Conservation (phyloP, 306 rosid genomes). For the Gleditsia sinensis region DNA sequence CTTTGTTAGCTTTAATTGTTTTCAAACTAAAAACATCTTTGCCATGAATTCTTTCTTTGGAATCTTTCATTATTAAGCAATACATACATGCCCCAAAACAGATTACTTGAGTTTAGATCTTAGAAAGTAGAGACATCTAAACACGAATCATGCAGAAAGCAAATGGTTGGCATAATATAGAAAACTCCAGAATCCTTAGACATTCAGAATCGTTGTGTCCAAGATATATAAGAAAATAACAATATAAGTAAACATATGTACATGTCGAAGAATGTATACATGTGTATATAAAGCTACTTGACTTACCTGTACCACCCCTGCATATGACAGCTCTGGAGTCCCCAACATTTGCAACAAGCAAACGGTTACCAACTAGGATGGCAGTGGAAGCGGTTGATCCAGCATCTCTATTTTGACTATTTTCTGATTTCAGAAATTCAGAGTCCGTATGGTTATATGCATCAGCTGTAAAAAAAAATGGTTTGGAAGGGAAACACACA, state of each 20-base stretch:
- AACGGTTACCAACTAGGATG: conserved; percentile 89
- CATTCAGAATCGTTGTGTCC: background rate
- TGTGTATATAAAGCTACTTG: background rate
- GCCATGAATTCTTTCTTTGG: too few species aligned
- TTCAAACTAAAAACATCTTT: too few species aligned
- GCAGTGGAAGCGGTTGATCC: conserved; percentile 99
- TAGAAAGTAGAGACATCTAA: background rate
- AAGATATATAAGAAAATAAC: background rate
- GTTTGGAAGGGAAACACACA: background rate
- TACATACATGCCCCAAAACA: background rate
- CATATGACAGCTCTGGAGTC: conserved; percentile 94
- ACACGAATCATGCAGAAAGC: background rate
- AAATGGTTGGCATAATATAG: background rate
- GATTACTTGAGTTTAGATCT: background rate
- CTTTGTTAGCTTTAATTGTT: too few species aligned
- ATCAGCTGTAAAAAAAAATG: conserved; percentile 62
- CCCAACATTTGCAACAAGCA: conserved; percentile 97
- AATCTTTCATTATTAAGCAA: background rate
- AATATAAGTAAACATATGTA: conserved; percentile 5
- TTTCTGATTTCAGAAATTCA: conserved; percentile 89
- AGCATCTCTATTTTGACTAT: conserved; percentile 84
- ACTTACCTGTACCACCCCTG: conserved; percentile 89
- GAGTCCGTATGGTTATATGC: conserved; percentile 92
- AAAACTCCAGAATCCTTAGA: background rate
- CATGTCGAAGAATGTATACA: background rate